Evolutionary conservation across 2,329 filamentous ascomycete species (phyloP).

Genomic region (Exophiala aquamarina): DNA sequence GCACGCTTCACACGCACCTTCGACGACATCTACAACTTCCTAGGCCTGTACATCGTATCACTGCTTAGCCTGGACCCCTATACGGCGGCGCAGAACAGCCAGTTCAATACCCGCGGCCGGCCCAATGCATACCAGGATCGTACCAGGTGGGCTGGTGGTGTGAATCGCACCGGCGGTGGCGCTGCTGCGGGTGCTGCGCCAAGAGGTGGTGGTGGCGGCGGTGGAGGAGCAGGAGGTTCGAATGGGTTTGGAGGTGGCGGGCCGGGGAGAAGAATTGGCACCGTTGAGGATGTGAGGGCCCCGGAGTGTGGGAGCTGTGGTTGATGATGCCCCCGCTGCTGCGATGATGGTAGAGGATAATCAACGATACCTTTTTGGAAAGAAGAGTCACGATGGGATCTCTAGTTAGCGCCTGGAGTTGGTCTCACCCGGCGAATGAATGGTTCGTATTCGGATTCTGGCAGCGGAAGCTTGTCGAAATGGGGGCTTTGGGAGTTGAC

Average conservation of each 20-base stretch:
- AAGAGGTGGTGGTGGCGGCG: constrained; percentile 27
- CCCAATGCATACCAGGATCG: constrained; percentile 31
- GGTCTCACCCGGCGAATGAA: too few species aligned
- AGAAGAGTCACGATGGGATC: too few species aligned
- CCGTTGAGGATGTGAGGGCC: constrained; percentile 48
- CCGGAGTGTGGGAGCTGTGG: constrained; percentile 49
- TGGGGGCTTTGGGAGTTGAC: too few species aligned
- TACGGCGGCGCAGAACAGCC: constrained; percentile 43
- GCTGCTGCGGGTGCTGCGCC: constrained; percentile 8
- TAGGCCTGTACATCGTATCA: constrained; percentile 50
- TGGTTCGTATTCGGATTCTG: too few species aligned
- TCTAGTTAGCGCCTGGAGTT: too few species aligned
- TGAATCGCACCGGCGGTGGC: constrained; percentile 16
- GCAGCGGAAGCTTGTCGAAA: too few species aligned
- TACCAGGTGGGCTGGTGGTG: constrained; percentile 26
- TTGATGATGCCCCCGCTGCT: constrained; percentile 28
- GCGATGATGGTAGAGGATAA: too few species aligned
- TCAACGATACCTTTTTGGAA: too few species aligned
- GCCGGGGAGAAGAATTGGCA: constrained; percentile 41
- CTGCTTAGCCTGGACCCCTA: constrained; percentile 50
- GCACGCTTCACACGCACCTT: constrained; percentile 43
- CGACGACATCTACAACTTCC: constrained; percentile 45
- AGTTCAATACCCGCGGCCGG: constrained; percentile 44
- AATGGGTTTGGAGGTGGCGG: constrained; percentile 34
- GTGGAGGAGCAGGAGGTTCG: constrained; percentile 28